Base-by-base conservation (phyloP, 108 stramenopile species). In the Hondaea fermentalgiana region DNA sequence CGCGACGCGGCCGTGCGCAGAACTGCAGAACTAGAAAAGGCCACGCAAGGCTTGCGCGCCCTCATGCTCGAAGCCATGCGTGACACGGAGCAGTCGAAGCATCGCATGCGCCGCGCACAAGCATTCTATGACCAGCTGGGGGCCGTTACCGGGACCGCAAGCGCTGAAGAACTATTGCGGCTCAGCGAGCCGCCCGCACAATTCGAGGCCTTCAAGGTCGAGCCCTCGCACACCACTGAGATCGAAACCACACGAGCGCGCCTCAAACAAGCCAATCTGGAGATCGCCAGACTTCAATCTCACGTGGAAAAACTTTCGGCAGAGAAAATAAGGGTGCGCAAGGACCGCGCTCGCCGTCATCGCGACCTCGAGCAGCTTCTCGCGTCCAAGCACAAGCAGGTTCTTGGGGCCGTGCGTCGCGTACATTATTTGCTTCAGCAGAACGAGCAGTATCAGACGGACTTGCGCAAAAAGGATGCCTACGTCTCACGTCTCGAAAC, bases 171-270 rank as follows among this genome's bases (percentile, higher is more conserved):
- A 35, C 45, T 83, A 0, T 16, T 83, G 6, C 45, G 51, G 14
- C 51, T 83, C 49, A 83, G 76, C 28, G 76, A 83, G 51, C 76
- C 76, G 0, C 76, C 76, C 19, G 25, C 45, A 12, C 51, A 47
- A 14, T 83, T 83, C 23, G 76, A 83, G 28, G 76, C 76, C 49
- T 83, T 25, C 51, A 83, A 83, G 28, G 76, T 83, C n/a, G 76
- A 83, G 51, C 19, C 76, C 28, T 83, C 76, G 45, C 76, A 83
- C 76, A 45, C 76, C 19, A 83, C 76, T 0, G 76, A 83, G 51
- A 43, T 83, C n/a, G 76, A 83, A 83, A 83, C 76, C n/a, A 83
- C 76, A 43, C 44, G 49, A 45, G 76, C 76, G n/a, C 45, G 76
- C 12, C 51, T 83, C 49, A 47, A 53, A 23, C 76, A 83, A 23